phyloP scores from a whole-genome alignment of 805 yeast genomes.

The Ogataea minuta region DNA sequence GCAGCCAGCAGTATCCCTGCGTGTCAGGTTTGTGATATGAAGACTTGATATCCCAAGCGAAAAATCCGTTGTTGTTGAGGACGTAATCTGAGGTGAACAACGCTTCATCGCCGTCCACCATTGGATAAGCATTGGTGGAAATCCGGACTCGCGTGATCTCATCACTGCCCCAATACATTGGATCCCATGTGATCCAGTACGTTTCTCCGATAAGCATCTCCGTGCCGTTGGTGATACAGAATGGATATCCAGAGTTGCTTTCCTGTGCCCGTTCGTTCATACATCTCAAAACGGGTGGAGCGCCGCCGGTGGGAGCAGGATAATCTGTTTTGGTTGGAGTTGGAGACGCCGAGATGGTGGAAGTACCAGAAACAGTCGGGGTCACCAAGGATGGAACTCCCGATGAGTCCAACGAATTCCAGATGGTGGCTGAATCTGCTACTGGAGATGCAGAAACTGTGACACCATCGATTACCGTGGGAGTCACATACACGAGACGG shows the following conservation, averaged over 20 bases:
- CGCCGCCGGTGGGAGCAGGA: slow-evolving; percentile 38
- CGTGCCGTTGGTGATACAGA: slow-evolving; percentile 43
- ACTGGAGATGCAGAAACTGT: slow-evolving; percentile 44
- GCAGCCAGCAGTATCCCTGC: slow-evolving; percentile 38
- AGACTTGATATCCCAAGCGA: slow-evolving; percentile 35
- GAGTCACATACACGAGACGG: slow-evolving; percentile 24
- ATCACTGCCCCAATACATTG: slow-evolving; percentile 40
- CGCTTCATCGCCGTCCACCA: slow-evolving; percentile 32
- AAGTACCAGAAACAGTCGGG: slow-evolving; percentile 37
- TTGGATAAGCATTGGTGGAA: slow-evolving; percentile 35
- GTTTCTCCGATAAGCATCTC: slow-evolving; percentile 47
- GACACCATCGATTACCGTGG: slow-evolving; percentile 53
- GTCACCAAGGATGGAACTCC: slow-evolving; percentile 44
- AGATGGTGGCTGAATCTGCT: slow-evolving; percentile 36
- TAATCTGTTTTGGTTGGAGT: slow-evolving; percentile 36
- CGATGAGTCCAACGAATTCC: slow-evolving; percentile 43
- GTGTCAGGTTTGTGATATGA: slow-evolving; percentile 25
- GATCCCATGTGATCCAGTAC: slow-evolving; percentile 42
- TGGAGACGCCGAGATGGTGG: slow-evolving; percentile 41
- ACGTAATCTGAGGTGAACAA: slow-evolving; percentile 36
- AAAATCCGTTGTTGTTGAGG: slow-evolving; percentile 39
- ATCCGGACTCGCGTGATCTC: slow-evolving; percentile 37
- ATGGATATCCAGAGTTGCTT: slow-evolving; percentile 30
- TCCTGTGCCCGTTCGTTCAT: slow-evolving; percentile 36
- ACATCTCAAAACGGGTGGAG: slow-evolving; percentile 45